These are phyloP conservation scores for Endoconidiophora polonica DNA, from an alignment of 2,329 filamentous ascomycete genomes.

Conservation along the genomic window DNA sequence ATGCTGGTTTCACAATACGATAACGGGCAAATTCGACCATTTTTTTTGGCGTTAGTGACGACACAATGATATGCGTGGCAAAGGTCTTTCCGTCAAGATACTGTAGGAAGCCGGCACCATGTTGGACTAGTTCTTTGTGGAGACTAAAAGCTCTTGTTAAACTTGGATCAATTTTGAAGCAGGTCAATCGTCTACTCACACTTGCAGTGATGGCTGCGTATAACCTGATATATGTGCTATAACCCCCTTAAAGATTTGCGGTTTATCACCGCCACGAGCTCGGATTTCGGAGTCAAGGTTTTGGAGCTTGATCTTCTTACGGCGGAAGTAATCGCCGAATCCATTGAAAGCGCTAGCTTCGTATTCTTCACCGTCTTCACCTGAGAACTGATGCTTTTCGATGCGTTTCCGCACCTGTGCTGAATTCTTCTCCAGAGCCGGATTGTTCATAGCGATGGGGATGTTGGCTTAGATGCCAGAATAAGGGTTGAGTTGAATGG, in stretches of 20 bases:
- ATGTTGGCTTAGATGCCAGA: no score
- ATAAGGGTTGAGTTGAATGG: no score
- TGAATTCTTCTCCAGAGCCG: conserved; percentile 46
- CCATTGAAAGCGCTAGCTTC: conserved; percentile 72
- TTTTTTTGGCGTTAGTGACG: conserved; percentile 81
- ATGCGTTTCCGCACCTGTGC: conserved; percentile 44
- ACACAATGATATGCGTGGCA: conserved; percentile 91
- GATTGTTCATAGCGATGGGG: no score
- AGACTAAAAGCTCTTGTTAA: conserved; percentile 29
- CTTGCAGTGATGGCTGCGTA: conserved; percentile 79
- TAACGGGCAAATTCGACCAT: conserved; percentile 74
- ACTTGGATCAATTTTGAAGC: neutral
- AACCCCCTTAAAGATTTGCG: conserved; percentile 76
- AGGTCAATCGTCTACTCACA: conserved; percentile 26
- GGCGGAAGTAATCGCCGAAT: conserved; percentile 78
- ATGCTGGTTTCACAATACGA: conserved; percentile 83
- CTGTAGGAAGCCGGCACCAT: conserved; percentile 91
- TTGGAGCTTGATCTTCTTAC: conserved; percentile 94
- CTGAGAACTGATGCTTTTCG: conserved; percentile 51
- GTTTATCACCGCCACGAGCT: conserved; percentile 49
- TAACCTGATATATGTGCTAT: conserved; percentile 91
- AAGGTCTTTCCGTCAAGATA: conserved; percentile 90
- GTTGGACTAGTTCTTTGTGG: conserved; percentile 69
- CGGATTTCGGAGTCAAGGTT: conserved; percentile 78
- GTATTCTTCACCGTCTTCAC: conserved; percentile 85